phyloP scores from a whole-genome alignment of 371 early-diverging fungal species.

The Rhizomucor pusillus region DNA sequence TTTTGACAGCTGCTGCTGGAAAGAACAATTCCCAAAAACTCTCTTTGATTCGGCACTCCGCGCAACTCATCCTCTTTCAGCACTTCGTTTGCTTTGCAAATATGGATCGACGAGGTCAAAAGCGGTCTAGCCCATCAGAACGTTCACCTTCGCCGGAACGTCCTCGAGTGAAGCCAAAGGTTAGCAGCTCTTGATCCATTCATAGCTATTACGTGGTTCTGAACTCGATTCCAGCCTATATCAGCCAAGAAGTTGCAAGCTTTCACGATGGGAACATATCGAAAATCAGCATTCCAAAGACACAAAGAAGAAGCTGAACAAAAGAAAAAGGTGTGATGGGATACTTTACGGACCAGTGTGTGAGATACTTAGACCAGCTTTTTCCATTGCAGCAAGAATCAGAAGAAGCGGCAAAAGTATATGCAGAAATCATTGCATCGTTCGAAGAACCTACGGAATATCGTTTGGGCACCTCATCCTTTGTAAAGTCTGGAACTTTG shows the following conservation, averaged over 20 bases:
- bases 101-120: too few species aligned
- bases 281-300: constrained; percentile 71
- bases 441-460: constrained; percentile 65
- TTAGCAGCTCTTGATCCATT: too few species aligned
- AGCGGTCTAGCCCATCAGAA: too few species aligned
- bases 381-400: constrained; percentile 50
- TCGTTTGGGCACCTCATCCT: constrained; percentile 43
- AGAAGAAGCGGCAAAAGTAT: constrained; percentile 77
- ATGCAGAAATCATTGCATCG: constrained; percentile 83
- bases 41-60: too few species aligned
- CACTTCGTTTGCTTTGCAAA: too few species aligned
- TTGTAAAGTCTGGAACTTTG: constrained; percentile 66
- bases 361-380: constrained; percentile 2
- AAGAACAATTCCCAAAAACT: too few species aligned
- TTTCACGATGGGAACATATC: constrained; percentile 66
- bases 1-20: too few species aligned
- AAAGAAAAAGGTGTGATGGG: constrained; percentile 61
- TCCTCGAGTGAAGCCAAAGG: too few species aligned
- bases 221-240: constrained; percentile 48
- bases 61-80: too few species aligned
- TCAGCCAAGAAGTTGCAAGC: constrained; percentile 64
- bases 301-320: constrained; percentile 74
- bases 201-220: too few species aligned
- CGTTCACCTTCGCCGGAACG: too few species aligned
- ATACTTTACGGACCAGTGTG: neutral